Evolutionary conservation across 2,329 filamentous ascomycete genomes (phyloP).

Genomic region (Venturia oleaginea): DNA sequence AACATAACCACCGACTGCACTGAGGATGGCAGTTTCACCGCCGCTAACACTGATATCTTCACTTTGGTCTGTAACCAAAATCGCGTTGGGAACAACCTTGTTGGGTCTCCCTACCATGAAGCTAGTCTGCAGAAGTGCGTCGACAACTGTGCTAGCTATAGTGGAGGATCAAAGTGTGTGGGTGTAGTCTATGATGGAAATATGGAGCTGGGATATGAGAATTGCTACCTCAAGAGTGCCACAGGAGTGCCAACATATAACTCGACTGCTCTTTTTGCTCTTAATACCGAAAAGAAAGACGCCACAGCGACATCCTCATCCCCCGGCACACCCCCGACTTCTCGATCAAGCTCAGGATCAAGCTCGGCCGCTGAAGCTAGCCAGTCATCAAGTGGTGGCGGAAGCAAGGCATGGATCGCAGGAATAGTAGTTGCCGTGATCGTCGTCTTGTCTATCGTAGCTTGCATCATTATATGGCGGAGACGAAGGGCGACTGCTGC

Average conservation of each 20-base stretch:
- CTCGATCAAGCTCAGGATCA: background rate
- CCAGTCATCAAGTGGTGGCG: background rate
- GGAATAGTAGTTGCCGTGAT: background rate
- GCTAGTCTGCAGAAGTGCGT: conserved; percentile 1
- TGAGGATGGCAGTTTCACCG: background rate
- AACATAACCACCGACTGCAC: conserved; percentile 6
- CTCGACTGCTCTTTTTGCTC: background rate
- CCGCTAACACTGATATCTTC: background rate
- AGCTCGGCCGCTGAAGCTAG: background rate
- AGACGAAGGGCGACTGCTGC: background rate
- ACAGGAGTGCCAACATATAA: background rate
- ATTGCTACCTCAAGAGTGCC: background rate
- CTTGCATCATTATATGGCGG: background rate
- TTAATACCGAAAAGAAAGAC: background rate
- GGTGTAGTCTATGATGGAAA: background rate
- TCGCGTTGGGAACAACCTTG: background rate
- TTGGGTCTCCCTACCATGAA: background rate
- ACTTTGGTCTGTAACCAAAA: background rate
- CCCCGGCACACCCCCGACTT: background rate
- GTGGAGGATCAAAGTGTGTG: background rate
- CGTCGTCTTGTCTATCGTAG: background rate
- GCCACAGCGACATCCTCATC: background rate
- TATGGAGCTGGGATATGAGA: conserved; percentile 6
- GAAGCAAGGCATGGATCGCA: conserved; percentile 4
- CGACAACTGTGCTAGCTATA: conserved; percentile 3